phyloP scores from a whole-genome alignment of 164 flowering plant genomes.

The Stephania cephalantha region DNA sequence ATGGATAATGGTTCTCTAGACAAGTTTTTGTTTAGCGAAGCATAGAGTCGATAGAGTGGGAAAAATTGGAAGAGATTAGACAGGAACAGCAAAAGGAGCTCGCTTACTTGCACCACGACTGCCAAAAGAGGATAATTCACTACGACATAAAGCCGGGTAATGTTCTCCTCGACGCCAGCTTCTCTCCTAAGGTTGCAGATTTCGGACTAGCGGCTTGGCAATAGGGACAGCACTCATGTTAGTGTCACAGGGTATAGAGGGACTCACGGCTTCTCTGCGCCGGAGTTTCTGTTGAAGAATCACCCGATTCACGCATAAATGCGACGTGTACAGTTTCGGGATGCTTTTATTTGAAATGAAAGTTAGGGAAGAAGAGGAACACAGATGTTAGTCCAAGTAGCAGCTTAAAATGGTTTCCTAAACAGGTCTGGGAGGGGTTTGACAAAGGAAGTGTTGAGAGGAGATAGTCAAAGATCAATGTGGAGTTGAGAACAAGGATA shows the following conservation, averaged over 20 bases:
- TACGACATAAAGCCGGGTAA: slow-evolving; percentile 36
- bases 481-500: slow-evolving; percentile 13
- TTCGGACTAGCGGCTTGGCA: slow-evolving; percentile 32
- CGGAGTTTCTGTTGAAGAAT: slow-evolving; percentile 13
- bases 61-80: slow-evolving; percentile 19
- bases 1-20: slow-evolving; percentile 34
- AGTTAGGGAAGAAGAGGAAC: slow-evolving; percentile 17
- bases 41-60: slow-evolving; percentile 2
- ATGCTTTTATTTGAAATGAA: slow-evolving; percentile 26
- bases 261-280: slow-evolving; percentile 30
- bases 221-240: slow-evolving; percentile 16
- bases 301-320: slow-evolving; percentile 20
- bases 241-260: slow-evolving; percentile 18
- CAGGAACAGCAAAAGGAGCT: slow-evolving; percentile 30
- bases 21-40: slow-evolving; percentile 15
- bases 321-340: slow-evolving; percentile 28
- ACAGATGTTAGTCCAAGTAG: background rate
- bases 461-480: slow-evolving; percentile 5
- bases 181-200: slow-evolving; percentile 32
- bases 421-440: slow-evolving; percentile 18
- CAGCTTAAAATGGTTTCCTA: slow-evolving; percentile 15
- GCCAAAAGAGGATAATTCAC: slow-evolving; percentile 27
- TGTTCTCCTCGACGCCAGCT: slow-evolving; percentile 20
- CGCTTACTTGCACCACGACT: slow-evolving; percentile 33
- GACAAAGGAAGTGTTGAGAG: slow-evolving; percentile 4